Evolutionary conservation across 306 rosid species (phyloP).

Genomic region (Biancaea sappan): DNA sequence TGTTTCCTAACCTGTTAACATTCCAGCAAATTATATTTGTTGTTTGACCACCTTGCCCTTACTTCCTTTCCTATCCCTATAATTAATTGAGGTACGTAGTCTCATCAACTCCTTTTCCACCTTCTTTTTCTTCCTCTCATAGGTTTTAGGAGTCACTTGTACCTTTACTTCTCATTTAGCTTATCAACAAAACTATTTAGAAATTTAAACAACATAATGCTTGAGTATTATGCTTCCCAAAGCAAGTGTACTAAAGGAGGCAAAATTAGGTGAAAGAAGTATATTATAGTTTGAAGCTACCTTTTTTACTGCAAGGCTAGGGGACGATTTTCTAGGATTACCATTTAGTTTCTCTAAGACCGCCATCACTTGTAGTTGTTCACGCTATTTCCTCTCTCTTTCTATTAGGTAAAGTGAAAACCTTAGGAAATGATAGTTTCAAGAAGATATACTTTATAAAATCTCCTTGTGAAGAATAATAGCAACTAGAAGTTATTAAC

Average conservation of each 20-base stretch:
- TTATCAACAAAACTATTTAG: slow-evolving; percentile 24
- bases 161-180: no score
- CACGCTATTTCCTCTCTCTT: slow-evolving; percentile 81
- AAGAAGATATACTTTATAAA: neutral
- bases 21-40: no score
- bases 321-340: slow-evolving; percentile 67
- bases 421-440: slow-evolving; percentile 14
- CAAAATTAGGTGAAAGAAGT: slow-evolving; percentile 3
- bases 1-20: no score
- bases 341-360: slow-evolving; percentile 83
- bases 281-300: slow-evolving; percentile 35
- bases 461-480: slow-evolving; percentile 9
- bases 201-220: slow-evolving; percentile 22
- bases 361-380: slow-evolving; percentile 80
- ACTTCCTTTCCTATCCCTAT: no score
- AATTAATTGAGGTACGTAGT: no score
- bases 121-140: no score
- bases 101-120: no score
- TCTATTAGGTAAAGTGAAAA: slow-evolving; percentile 44
- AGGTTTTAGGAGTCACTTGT: no score
- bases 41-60: no score
- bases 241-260: slow-evolving; percentile 8
- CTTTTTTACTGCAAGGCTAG: slow-evolving; percentile 83
- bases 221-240: slow-evolving; percentile 17
- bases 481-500: neutral